phyloP scores from a whole-genome alignment of 306 rosid genomes.

The Lagenaria siceraria region DNA sequence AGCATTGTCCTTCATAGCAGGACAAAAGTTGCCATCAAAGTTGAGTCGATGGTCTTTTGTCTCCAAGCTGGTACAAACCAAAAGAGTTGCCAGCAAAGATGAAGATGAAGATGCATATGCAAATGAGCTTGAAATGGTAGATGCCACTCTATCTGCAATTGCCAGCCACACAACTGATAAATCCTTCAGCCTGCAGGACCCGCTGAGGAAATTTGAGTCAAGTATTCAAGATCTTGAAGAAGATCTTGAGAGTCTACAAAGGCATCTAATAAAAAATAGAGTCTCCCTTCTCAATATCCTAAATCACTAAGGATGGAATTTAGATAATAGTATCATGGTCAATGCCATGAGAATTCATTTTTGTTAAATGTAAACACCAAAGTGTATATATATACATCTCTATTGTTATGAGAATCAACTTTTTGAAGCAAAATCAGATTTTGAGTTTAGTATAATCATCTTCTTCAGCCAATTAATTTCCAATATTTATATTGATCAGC shows the following conservation, averaged over 20 bases:
- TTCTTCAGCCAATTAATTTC: neutral
- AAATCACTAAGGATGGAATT: constrained; percentile 10
- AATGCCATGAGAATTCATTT: neutral
- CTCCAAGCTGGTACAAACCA: constrained; percentile 11
- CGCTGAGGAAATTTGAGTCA: constrained; percentile 3
- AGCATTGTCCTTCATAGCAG: constrained; percentile 9
- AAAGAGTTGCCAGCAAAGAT: constrained; percentile 12
- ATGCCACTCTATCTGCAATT: neutral
- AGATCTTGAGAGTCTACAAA: neutral
- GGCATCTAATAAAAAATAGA: constrained; percentile 23
- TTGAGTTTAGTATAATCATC: neutral
- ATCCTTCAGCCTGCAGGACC: neutral
- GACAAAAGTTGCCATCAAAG: constrained; percentile 2
- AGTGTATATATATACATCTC: neutral
- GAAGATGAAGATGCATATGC: neutral
- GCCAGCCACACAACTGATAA: neutral
- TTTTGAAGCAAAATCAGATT: neutral
- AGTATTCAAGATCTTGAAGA: constrained; percentile 16
- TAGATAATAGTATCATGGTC: neutral
- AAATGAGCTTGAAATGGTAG: constrained; percentile 17
- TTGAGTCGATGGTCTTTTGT: constrained; percentile 11
- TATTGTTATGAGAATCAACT: neutral
- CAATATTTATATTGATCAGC: neutral
- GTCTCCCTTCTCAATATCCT: constrained; percentile 24
- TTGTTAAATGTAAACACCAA: neutral